Evolutionary conservation across 2,329 filamentous ascomycete genomes (phyloP), one percentile per base, ranked within the genome.

Genomic region (Kalmusia sp.): DNA sequence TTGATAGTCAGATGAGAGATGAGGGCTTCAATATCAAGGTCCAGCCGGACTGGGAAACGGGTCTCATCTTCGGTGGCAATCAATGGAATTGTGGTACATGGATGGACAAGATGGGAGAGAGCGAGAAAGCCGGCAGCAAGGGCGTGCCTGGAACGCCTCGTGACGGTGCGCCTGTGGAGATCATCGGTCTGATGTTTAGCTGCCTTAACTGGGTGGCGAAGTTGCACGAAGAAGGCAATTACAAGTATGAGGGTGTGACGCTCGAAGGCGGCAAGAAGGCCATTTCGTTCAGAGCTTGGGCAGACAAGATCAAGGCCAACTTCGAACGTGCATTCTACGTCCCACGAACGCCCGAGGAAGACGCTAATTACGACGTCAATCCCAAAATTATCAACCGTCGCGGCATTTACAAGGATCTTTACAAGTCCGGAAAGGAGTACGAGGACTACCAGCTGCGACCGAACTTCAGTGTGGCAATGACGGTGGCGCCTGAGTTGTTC

Each of bases 31-130:
- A 97, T 68, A 91, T 96, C 60, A 87, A 95, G 54, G 89, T 98
- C 63, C 85, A 90, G 54, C 91, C 96, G 9, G 93, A 99, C 71
- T 98, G 93, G 93, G 80, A 84, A 27, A 95, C 87, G 4, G 96
- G 95, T 19, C 84, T 99, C 58, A 88, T 99, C 52, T 96, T 96
- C 68, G 95, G 96, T 51, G 95, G 96, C 28, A 98, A 91, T 68
- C 93, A 97, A 70, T 83, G 80, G 76, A 99, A 99, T 75, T 99
- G 96, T 66, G 95, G 95, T 47, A 99, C 95, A 1, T 99, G 95
- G 95, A 97, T 97, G 92, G 95, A 99, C 81, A 99, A 99, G 83
- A 99, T 99, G 95, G 95, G 95, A n/a, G 95, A 99, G 75, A 96
- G 92, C 58, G 87, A 90, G 59, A 90, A 88, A 57, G 95, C 96